Percentiles rank a stretch among this genome's conserved stretches.
These are phyloP conservation scores for Raphanus sativus DNA, from an alignment of 345 rosid genomes.

Conservation along the genomic window DNA sequence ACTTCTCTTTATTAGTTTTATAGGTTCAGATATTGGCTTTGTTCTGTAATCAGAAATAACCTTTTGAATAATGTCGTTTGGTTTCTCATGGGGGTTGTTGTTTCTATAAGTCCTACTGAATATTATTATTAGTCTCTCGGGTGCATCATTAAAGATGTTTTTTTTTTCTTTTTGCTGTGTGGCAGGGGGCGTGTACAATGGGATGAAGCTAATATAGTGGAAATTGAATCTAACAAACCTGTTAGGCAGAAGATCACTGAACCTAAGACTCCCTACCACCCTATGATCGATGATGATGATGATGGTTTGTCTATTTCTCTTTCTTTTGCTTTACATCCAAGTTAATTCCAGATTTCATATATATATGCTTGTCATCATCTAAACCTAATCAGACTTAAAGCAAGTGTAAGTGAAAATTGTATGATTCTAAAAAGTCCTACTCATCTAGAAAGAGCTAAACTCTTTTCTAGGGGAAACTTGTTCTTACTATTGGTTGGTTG, in stretches of 20 bases:
- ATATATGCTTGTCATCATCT: neutral
- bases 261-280: conserved; percentile 97
- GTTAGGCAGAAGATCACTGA: conserved; percentile 96
- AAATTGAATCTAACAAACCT: conserved; percentile 95
- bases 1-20: no score
- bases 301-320: conserved; percentile 55
- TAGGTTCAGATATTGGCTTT: neutral
- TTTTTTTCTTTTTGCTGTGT: conserved; percentile 8
- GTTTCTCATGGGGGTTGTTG: neutral
- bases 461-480: neutral
- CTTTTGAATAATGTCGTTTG: neutral
- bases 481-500: neutral
- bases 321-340: neutral
- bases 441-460: neutral
- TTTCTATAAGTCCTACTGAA: neutral
- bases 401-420: neutral
- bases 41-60: neutral
- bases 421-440: neutral
- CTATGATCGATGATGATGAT: conserved; percentile 77
- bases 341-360: no score
- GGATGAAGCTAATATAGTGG: conserved; percentile 84
- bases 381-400: neutral
- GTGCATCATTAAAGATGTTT: neutral
- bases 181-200: conserved; percentile 72
- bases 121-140: conserved; percentile 1